These are phyloP conservation scores for Madurella fahalii DNA, from an alignment of 2,329 filamentous ascomycete species.

Conservation along the genomic window DNA sequence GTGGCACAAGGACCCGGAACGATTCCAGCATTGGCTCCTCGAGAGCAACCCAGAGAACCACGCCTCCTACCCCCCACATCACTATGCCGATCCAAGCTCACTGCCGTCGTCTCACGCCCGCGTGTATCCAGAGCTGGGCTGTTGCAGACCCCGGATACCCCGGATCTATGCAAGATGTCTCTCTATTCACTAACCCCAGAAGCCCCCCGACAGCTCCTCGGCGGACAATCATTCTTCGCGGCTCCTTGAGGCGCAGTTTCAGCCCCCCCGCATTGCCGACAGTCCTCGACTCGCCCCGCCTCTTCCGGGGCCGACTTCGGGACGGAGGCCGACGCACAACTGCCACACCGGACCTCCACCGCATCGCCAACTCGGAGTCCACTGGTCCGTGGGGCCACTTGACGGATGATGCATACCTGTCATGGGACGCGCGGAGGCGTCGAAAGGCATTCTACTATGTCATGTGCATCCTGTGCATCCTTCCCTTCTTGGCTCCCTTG, in stretches of 20 bases:
- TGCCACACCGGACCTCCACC: too few species aligned
- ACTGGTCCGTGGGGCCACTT: too few species aligned
- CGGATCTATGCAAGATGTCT: conserved; percentile 3
- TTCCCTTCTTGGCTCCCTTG: conserved; percentile 47
- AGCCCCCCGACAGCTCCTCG: conserved; percentile 7
- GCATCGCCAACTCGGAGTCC: too few species aligned
- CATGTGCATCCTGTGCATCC: conserved; percentile 37
- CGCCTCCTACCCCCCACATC: conserved; percentile 16
- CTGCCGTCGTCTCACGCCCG: conserved; percentile 7
- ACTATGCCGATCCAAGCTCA: conserved; percentile 16
- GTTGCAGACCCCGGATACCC: neutral
- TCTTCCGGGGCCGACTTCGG: neutral
- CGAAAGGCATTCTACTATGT: conserved; percentile 36
- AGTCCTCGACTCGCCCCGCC: neutral
- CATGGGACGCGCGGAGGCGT: conserved; percentile 28
- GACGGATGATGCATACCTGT: conserved; percentile 25
- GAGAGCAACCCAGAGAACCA: conserved; percentile 14
- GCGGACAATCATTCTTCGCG: conserved; percentile 11
- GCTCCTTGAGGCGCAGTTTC: conserved; percentile 10
- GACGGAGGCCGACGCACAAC: too few species aligned
- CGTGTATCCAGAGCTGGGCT: conserved; percentile 5
- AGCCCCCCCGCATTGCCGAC: neutral
- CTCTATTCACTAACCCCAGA: conserved; percentile 5
- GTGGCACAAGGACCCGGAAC: conserved; percentile 18
- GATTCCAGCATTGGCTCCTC: conserved; percentile 19